phyloP scores from a whole-genome alignment of 768 basidiomycete species.

The Kwoniella mangroviensis region DNA sequence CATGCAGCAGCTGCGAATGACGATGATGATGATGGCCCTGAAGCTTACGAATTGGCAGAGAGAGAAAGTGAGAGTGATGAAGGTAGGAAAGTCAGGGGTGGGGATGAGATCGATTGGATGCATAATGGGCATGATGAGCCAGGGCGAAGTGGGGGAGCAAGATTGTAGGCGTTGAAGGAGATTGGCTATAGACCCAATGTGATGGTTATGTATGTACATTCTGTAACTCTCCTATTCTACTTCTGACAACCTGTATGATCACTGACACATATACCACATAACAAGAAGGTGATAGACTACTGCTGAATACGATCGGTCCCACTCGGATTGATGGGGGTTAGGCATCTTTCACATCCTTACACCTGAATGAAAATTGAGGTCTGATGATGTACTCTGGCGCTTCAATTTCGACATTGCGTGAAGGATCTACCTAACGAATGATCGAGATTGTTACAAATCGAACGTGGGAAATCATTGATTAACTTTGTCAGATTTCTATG shows the following conservation, averaged over 20 bases:
- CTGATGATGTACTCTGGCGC: too few relatives aligned
- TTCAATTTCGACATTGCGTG: too few relatives aligned
- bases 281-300: too few relatives aligned
- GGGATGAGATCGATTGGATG: slow-evolving; percentile 49
- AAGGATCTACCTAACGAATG: too few relatives aligned
- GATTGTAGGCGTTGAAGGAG: slow-evolving; percentile 2
- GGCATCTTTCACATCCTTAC: too few relatives aligned
- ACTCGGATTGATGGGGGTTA: too few relatives aligned
- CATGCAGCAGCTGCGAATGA: slow-evolving; percentile 1
- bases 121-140: slow-evolving; percentile 3
- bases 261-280: background rate
- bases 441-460: too few relatives aligned
- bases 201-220: background rate
- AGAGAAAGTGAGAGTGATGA: slow-evolving; percentile 30
- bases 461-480: too few relatives aligned
- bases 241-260: background rate
- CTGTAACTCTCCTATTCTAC: background rate
- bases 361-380: too few relatives aligned
- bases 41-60: slow-evolving; percentile 40
- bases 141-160: slow-evolving; percentile 11
- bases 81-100: slow-evolving; percentile 30
- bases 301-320: too few relatives aligned
- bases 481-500: too few relatives aligned
- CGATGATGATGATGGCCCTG: slow-evolving; percentile 38
- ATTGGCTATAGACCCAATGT: background rate